Evolutionary conservation across 352 stramenopile genomes (phyloP), one percentile per base, ranked within the genome.

Genomic region (Peronospora farinosa): DNA sequence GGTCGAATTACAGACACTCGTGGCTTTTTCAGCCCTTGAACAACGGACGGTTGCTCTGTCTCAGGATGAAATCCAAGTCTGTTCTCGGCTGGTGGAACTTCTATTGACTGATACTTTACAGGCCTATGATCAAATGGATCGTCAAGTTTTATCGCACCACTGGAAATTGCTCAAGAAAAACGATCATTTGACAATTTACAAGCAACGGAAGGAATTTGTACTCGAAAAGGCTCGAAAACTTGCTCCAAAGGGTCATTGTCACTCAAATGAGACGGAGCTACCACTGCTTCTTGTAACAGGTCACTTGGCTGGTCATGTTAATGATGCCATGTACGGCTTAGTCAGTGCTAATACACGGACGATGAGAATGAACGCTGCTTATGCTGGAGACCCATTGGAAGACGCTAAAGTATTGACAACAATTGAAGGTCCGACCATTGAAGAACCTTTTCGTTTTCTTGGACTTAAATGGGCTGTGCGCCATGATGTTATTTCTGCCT

Each of bases 151-250:
- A 39, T 55, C 63, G 30, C 74, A 65, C 1, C 63, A 74, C 27
- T 88, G 78, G 78, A 88, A 88, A 57, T 37, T 69, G 40, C 38
- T 88, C 19, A 85, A 81, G 65, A 72, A 71, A 38, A 73, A 70
- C 33, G 78, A 88, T 52, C 68, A 85, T 30, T 56, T 88, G 2
- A 51, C 49, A 0, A 69, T 65, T 5, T 76, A 73, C 61, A 88
- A 86, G 54, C 73, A 84, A 35, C 68, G 63, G 9, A 51, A 54
- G 8, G 50, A 67, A 5, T n/a, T n/a, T 21, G 3, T 3, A 21
- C 1, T 21, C 19, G n/a, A n/a, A n/a, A 21, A 21, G 19, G 19
- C 19, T 21, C 19, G 1, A 21, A 21, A 3, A 1, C 3, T 3
- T 21, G 19, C 19, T 21, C n/a, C 19, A 39, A 27, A 36, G 5